Evolutionary conservation across 2,329 filamentous ascomycete species (phyloP), one percentile per base, ranked within the genome.

Genomic region (Pseudogymnoascus sp.): DNA sequence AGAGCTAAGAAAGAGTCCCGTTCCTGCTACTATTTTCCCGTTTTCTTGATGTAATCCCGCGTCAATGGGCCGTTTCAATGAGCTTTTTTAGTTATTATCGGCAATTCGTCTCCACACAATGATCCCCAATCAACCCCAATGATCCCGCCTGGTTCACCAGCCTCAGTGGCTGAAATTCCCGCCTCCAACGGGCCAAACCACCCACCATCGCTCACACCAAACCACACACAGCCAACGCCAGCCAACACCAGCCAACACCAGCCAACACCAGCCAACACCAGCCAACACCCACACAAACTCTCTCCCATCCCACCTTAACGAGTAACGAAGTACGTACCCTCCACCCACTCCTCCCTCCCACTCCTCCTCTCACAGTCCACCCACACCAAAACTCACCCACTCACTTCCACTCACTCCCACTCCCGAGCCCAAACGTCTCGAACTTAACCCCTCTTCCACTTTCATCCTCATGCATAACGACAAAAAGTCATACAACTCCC

Each of bases 51-150:
- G 47, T 54, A 54, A 54, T 54, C 47, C 47, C 47, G 47, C 16
- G 47, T 20, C 11, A 54, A 54, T 54, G 47, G 9, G 28, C 25
- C 18, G 28, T 18, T 43, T 32, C 25, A 16, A 32, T 54, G 47
- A 54, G n/a, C 47, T 54, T 54, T 54, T 54, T 54, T 54, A 32
- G 47, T 54, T 32, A 32, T 18, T 54, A 54, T 54, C 47, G 47
- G 47, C 47, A 54, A 54, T 54, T 54, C 47, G 47, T 54, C 47
- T 18, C 47, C 41, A 47, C 41, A 43, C 39, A 43, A 20, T 39
- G 12, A 25, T 25, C 22, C 22, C 22, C 39, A 43, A 20, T 39
- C 6, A 25, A 4, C 22, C 22, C 22, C 39, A 43, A 18, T 50
- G 14, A 30, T 50, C 43, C 25, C 43, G 47, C 28, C 25, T 32